Evolutionary conservation across 2,329 filamentous ascomycete species (phyloP).

Genomic region (Alternaria panax): DNA sequence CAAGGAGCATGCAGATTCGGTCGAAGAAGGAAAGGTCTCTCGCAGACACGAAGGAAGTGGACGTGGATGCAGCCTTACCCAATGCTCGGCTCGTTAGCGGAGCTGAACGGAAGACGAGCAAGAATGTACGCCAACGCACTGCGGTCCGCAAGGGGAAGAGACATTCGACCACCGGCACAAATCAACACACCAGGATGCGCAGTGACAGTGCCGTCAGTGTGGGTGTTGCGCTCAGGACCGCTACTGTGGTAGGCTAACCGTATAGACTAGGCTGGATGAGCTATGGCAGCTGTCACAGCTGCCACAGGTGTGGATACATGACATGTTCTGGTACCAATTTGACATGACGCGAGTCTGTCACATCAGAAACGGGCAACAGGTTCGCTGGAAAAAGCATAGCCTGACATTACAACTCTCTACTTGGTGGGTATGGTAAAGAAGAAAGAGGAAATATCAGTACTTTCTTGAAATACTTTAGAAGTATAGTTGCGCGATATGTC

Average conservation of each 20-base stretch:
- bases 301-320: conserved; percentile 2
- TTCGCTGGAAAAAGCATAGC: not conserved
- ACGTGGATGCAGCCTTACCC: conserved; percentile 17
- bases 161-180: not conserved
- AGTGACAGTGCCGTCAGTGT: conserved; percentile 36
- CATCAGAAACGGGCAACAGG: conserved; percentile 1
- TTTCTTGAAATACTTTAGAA: not conserved
- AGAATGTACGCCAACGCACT: not conserved
- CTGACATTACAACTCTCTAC: not conserved
- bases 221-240: conserved; percentile 27
- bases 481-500: not conserved
- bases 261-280: conserved; percentile 1
- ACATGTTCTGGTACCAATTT: conserved; percentile 1
- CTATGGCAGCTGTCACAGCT: conserved; percentile 6
- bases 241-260: conserved; percentile 30
- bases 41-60: not conserved
- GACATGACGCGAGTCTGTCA: conserved; percentile 1
- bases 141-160: not conserved
- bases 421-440: not conserved
- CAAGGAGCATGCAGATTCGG: not conserved
- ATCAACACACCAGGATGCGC: conserved; percentile 12
- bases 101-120: not conserved
- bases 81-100: conserved; percentile 22
- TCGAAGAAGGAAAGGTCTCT: conserved; percentile 9
- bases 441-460: not conserved